These are phyloP conservation scores for Trichomonascus vanleenenianus DNA, from an alignment of 805 yeast genomes.

Conservation along the genomic window DNA sequence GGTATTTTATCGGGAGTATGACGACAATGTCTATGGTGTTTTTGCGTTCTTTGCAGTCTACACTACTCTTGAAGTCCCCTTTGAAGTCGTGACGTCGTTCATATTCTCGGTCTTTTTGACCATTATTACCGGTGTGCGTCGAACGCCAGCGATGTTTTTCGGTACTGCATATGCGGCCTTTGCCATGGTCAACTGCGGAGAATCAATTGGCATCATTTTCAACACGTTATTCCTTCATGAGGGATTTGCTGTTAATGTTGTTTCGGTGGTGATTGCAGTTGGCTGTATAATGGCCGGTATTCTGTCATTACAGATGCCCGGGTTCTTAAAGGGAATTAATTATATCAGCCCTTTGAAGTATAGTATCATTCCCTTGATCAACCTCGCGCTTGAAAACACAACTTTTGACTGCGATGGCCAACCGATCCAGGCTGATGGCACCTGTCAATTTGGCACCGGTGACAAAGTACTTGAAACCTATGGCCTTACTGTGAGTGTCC, in stretches of 20 bases:
- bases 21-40: slow-evolving; percentile 62
- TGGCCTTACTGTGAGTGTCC: slow-evolving; percentile 28
- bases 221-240: slow-evolving; percentile 66
- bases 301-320: slow-evolving; percentile 69
- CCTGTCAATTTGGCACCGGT: slow-evolving; percentile 48
- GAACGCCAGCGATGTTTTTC: slow-evolving; percentile 61
- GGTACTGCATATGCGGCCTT: slow-evolving; percentile 48
- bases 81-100: slow-evolving; percentile 52
- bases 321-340: slow-evolving; percentile 60
- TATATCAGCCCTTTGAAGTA: slow-evolving; percentile 74
- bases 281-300: slow-evolving; percentile 83
- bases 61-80: slow-evolving; percentile 56
- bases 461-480: slow-evolving; percentile 48
- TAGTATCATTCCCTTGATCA: slow-evolving; percentile 53
- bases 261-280: slow-evolving; percentile 56
- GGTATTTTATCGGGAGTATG: slow-evolving; percentile 70
- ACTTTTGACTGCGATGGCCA: slow-evolving; percentile 41
- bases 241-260: slow-evolving; percentile 72
- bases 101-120: slow-evolving; percentile 56
- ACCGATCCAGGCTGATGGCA: slow-evolving; percentile 20
- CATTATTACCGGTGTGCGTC: slow-evolving; percentile 65
- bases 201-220: slow-evolving; percentile 74
- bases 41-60: slow-evolving; percentile 56
- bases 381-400: slow-evolving; percentile 49
- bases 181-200: slow-evolving; percentile 64